Base-by-base conservation (phyloP, 164 flowering plant genomes). In the Piper longum region DNA sequence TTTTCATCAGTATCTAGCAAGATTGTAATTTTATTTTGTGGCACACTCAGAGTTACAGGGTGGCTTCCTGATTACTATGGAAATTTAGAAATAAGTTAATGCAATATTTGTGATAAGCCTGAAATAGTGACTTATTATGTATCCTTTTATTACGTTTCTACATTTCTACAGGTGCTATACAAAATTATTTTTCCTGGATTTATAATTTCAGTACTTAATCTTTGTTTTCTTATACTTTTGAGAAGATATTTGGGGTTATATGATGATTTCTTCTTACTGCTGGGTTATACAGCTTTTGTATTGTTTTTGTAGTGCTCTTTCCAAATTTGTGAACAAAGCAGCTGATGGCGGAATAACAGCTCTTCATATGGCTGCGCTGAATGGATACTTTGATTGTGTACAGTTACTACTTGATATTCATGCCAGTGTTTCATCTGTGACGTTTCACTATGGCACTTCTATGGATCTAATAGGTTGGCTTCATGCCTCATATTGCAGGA, bases 341-440 rank as follows among this genome's bases (percentile, higher is more conserved):
- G 96, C 99, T 56, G 99, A 95, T 81, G 95, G 97, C 60, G 95
- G 97, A 66, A 81, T 87, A 56, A 87, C 95, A 57, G 91, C 97
- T 75, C 97, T 90, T 69, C 97, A 87, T 74, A 84, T 90, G 90
- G 95, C 95, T 63, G 97, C 97, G 57, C 71, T 95, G 78, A 87
- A 95, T 78, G 99, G 99, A 5, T 78, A 88, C 65, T 82, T 80
- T 78, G 97, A 95, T 64, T 87, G 93, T 69, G 87, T 88, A 43
- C 95, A 90, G 73, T 91, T 90, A 59, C 77, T 95, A 44, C 92
- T 95, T 36, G 91, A 88, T 56, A 76, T 95, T 65, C 80, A 80
- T 61, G 96, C 96, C 18, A 82, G 76, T 76, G 84, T 84, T 7
- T 83, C 91, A 2, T 81, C 85, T n/a, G 92, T 84, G 51, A 90